Conservation (phyloP, 1,139 yeast species). For the Saccharomycopsis crataegensis region DNA sequence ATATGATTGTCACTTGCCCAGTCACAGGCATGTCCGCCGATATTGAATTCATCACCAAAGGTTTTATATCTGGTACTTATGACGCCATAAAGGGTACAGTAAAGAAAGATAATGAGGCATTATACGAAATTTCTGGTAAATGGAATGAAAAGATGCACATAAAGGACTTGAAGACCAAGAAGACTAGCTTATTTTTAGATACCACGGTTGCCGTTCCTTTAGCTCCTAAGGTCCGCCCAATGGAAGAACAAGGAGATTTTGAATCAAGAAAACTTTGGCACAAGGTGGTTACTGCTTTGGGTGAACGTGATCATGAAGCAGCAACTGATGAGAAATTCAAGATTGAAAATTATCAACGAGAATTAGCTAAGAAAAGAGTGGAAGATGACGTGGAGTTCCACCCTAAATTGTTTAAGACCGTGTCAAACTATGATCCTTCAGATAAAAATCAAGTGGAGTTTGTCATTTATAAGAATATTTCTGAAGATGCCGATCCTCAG, state of each 20-base stretch:
- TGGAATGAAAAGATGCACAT: constrained; percentile 88
- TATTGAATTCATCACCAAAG: constrained; percentile 91
- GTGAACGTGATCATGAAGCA: constrained; percentile 60
- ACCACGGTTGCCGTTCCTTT: constrained; percentile 44
- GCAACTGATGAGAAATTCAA: constrained; percentile 87
- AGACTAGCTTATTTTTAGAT: constrained; percentile 55
- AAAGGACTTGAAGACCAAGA: constrained; percentile 43
- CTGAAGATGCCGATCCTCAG: constrained; percentile 38
- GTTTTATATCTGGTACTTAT: constrained; percentile 86
- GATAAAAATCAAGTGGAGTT: constrained; percentile 48
- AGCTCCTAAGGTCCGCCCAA: constrained; percentile 67
- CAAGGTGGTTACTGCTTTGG: constrained; percentile 70
- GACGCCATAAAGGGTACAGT: constrained; percentile 80
- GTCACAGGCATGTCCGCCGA: constrained; percentile 59
- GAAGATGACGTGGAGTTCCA: constrained; percentile 77
- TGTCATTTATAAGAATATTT: constrained; percentile 53
- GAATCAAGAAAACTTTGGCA: constrained; percentile 86
- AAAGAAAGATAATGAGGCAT: constrained; percentile 43
- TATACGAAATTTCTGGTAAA: constrained; percentile 73
- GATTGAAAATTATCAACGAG: constrained; percentile 80
- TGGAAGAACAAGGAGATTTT: constrained; percentile 67
- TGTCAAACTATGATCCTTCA: constrained; percentile 31
- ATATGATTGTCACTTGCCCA: constrained; percentile 64
- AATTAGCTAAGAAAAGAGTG: constrained; percentile 58
- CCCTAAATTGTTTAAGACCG: constrained; percentile 63